Percentiles rank a stretch among this genome's conserved stretches.
These are phyloP conservation scores for Neurospora sp. DNA, from an alignment of 495 filamentous ascomycete species.

Conservation along the genomic window DNA sequence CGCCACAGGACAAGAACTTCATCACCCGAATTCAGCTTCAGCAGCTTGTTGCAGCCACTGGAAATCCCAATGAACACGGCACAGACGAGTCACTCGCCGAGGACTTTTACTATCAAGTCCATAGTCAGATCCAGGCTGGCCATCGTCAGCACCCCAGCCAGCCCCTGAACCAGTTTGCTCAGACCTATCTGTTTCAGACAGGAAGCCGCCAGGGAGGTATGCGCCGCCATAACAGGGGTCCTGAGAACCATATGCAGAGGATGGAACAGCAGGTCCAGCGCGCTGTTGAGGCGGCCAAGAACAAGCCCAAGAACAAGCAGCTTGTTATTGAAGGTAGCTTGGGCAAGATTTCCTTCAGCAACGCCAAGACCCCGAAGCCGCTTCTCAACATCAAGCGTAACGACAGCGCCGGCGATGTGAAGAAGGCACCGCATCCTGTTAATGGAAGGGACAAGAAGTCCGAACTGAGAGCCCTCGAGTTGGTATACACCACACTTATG, in stretches of 20 bases:
- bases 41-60: constrained; percentile 85
- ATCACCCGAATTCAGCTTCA: constrained; percentile 96
- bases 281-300: constrained; percentile 92
- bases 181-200: constrained; percentile 93
- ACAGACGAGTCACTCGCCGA: constrained; percentile 72
- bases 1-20: constrained; percentile 98
- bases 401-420: constrained; percentile 53
- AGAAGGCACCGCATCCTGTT: constrained; percentile 33
- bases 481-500: constrained; percentile 79
- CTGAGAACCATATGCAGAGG: constrained; percentile 92
- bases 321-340: constrained; percentile 97
- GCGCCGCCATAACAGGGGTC: constrained; percentile 63
- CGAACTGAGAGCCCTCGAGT: constrained; percentile 74
- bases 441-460: constrained; percentile 65
- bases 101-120: constrained; percentile 98
- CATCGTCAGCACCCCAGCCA: constrained; percentile 81
- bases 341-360: constrained; percentile 98
- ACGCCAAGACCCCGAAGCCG: constrained; percentile 90
- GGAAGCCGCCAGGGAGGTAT: constrained; percentile 64
- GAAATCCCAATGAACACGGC: constrained; percentile 69
- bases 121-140: constrained; percentile 82
- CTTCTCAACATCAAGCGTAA: constrained; percentile 88
- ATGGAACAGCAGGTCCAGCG: constrained; percentile 99
- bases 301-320: constrained; percentile 94
- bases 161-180: constrained; percentile 88